A percentile compares a stretch with the other conserved stretches of the same genome.
phyloP scores from a whole-genome alignment of 345 rosid genomes.

The Populus deltoides region DNA sequence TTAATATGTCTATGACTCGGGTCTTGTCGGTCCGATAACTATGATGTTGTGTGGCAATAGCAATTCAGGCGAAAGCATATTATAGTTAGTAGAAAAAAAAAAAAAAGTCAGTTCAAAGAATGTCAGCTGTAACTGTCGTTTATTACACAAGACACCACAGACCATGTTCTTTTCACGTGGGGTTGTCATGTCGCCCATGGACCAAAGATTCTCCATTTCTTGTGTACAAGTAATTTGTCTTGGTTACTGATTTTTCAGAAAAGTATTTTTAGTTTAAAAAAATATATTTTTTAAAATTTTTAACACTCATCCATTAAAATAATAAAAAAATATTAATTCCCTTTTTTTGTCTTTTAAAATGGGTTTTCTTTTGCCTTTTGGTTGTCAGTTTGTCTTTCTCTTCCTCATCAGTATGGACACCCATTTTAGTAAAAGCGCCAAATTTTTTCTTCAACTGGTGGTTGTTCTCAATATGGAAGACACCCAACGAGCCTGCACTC shows the following conservation, averaged over 20 bases:
- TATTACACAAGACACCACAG: background rate
- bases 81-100: too few relatives aligned
- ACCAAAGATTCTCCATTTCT: conserved; percentile 16
- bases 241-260: too few relatives aligned
- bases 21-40: too few relatives aligned
- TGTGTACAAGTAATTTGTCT: too few relatives aligned
- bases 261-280: too few relatives aligned
- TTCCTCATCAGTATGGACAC: background rate
- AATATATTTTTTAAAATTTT: too few relatives aligned
- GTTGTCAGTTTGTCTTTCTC: background rate
- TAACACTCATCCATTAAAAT: too few relatives aligned
- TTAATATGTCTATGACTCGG: too few relatives aligned
- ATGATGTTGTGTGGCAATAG: too few relatives aligned
- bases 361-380: background rate
- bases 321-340: too few relatives aligned
- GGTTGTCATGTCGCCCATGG: background rate
- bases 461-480: conserved; percentile 2
- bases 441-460: background rate
- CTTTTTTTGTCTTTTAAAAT: background rate
- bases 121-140: conserved; percentile 2
- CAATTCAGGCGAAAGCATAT: too few relatives aligned
- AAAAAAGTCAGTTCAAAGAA: background rate
- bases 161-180: conserved; percentile 7
- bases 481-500: background rate
- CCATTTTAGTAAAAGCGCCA: conserved; percentile 4